Evolutionary conservation across 257 asterid genomes (phyloP).

Genomic region (Handroanthus guayacan): DNA sequence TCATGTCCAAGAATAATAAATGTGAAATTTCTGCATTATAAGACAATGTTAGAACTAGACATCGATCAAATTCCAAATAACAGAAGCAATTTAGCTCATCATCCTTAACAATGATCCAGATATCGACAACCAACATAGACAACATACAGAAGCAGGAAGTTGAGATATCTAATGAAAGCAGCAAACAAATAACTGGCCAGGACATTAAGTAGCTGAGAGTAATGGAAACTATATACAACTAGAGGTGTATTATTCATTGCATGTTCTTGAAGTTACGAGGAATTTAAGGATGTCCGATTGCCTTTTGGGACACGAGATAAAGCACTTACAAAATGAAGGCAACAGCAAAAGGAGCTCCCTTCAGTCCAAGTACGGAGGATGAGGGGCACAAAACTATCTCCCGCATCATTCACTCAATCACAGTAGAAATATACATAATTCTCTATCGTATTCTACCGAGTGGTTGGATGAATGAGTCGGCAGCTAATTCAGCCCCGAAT

Average conservation of each 20-base stretch:
- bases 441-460: constrained; percentile 53
- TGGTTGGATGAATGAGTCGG: constrained; percentile 79
- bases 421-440: constrained; percentile 48
- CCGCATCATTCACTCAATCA: constrained; percentile 94
- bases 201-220: neutral
- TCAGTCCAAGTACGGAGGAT: constrained; percentile 81
- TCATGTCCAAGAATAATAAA: neutral
- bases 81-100: neutral
- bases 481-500: constrained; percentile 75
- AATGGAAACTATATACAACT: no score
- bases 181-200: no score
- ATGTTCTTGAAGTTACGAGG: neutral
- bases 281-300: neutral
- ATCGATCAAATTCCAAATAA: neutral
- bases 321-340: constrained; percentile 32
- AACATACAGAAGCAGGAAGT: neutral
- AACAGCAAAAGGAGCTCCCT: constrained; percentile 75
- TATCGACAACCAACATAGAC: no score
- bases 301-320: neutral
- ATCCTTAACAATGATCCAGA: neutral
- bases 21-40: neutral
- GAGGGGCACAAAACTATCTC: constrained; percentile 75
- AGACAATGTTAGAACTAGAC: neutral
- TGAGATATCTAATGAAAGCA: neutral
- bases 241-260: no score